Base-by-base conservation (phyloP, 1,139 yeast genomes). In the Starmera stellimalicola region DNA sequence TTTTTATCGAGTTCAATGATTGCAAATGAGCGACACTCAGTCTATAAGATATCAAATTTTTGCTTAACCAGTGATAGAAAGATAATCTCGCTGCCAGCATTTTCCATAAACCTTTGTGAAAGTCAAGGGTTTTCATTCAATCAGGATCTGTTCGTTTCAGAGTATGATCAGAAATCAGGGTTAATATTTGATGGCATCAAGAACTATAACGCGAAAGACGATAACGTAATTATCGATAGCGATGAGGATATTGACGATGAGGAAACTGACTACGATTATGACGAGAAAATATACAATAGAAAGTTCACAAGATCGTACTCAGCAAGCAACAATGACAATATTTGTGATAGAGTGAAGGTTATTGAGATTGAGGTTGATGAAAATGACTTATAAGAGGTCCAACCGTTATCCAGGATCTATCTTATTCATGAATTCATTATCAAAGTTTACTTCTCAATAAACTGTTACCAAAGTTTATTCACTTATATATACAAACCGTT, bases 41-140 rank as follows among this genome's bases (percentile, higher is more conserved):
- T 76, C 6, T 77, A 77, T 42, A 79, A 76, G 44, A n/a, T 20
- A 10, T 55, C 62, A 53, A 58, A 49, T 20, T 46, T 46, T 16
- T 27, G n/a, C 9, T n/a, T n/a, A n/a, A n/a, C n/a, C n/a, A n/a
- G n/a, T n/a, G n/a, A n/a, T n/a, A n/a, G n/a, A 29, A 51, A 37
- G 20, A 40, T 38, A 31, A 45, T 44, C 27, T 55, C 44, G 35
- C 50, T 29, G 32, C 47, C 31, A n/a, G 18, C 10, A 10, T 42
- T 37, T 40, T 40, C 59, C 26, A 42, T 57, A 35, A 36, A 39
- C 68, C 58, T 80, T 25, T 68, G 67, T 33, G 84, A 78, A 49
- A 66, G 77, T 32, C 88, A 80, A 51, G 91, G 91, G 6, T 80
- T 79, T 47, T 58, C 73, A 15, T 80, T 83, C 68, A 80, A 80